Percentiles rank a stretch among this genome's conserved stretches.
Conservation (phyloP, 768 basidiomycete species). For the Lentinus tigrinus region DNA sequence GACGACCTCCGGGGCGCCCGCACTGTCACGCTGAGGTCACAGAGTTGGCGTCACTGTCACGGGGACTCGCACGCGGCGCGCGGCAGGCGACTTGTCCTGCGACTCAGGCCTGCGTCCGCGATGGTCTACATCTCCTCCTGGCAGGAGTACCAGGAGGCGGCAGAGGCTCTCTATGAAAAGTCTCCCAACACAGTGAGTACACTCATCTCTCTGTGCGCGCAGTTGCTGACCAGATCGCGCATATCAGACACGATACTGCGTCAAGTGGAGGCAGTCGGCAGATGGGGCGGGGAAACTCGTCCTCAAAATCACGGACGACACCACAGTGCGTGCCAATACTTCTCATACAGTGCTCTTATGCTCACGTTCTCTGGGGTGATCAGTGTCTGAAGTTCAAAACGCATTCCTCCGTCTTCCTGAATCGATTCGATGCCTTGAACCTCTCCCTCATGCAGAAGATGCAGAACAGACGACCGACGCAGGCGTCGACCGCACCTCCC, state of each 20-base stretch:
- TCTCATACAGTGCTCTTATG: too few relatives aligned
- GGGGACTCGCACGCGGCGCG: neutral
- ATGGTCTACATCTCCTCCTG: slow-evolving; percentile 91
- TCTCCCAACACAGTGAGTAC: slow-evolving; percentile 71
- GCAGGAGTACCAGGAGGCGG: slow-evolving; percentile 89
- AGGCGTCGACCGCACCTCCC: slow-evolving; percentile 7
- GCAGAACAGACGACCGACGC: slow-evolving; percentile 51
- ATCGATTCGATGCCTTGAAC: slow-evolving; percentile 93
- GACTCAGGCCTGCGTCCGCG: slow-evolving; percentile 37
- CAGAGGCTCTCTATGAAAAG: slow-evolving; percentile 78
- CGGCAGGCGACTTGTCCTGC: slow-evolving; percentile 7
- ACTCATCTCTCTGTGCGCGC: neutral
- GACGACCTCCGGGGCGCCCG: too few relatives aligned
- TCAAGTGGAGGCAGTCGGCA: slow-evolving; percentile 87
- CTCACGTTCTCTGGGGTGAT: too few relatives aligned
- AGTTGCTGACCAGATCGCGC: neutral
- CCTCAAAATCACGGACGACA: slow-evolving; percentile 91
- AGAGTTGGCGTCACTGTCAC: too few relatives aligned
- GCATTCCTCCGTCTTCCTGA: slow-evolving; percentile 89
- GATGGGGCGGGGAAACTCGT: slow-evolving; percentile 65
- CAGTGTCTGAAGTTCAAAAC: slow-evolving; percentile 98
- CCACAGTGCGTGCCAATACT: slow-evolving; percentile 57
- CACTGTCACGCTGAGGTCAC: too few relatives aligned
- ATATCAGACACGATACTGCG: slow-evolving; percentile 78
- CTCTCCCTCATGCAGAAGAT: slow-evolving; percentile 83